Conservation (phyloP, 2,329 filamentous ascomycete species). For the Colletotrichum higginsianum region DNA sequence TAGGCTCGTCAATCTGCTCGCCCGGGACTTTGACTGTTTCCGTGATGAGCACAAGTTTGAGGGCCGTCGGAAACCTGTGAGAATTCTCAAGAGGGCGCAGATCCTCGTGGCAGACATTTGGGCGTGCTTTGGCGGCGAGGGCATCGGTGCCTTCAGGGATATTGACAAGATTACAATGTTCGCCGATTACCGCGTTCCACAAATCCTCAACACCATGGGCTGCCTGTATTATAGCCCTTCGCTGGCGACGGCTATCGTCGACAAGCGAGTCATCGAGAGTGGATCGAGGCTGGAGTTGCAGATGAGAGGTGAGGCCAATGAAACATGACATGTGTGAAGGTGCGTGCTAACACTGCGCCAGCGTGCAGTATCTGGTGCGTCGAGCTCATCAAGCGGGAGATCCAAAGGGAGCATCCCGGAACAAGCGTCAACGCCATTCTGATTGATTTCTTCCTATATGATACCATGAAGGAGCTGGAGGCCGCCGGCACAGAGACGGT, state of each 20-base stretch:
- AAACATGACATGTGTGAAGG: background rate
- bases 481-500: slow-evolving; percentile 71
- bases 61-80: slow-evolving; percentile 77
- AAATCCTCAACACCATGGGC: slow-evolving; percentile 88
- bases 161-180: slow-evolving; percentile 99
- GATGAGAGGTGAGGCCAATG: slow-evolving; percentile 74
- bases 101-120: slow-evolving; percentile 96
- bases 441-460: slow-evolving; percentile 98
- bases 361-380: slow-evolving; percentile 97
- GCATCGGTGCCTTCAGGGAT: slow-evolving; percentile 86
- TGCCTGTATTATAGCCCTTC: slow-evolving; percentile 88
- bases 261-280: slow-evolving; percentile 75
- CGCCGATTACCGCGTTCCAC: slow-evolving; percentile 96
- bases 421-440: slow-evolving; percentile 86
- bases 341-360: slow-evolving; percentile 49
- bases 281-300: slow-evolving; percentile 89
- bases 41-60: slow-evolving; percentile 85
- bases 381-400: slow-evolving; percentile 88
- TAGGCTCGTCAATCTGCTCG: slow-evolving; percentile 86
- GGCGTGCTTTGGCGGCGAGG: slow-evolving; percentile 91
- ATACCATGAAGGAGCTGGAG: slow-evolving; percentile 91
- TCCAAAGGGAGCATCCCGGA: slow-evolving; percentile 79
- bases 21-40: slow-evolving; percentile 87
- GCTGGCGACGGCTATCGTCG: slow-evolving; percentile 78
- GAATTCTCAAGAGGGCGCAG: slow-evolving; percentile 93